Base-by-base conservation (phyloP, 1,284 basidiomycete species). In the Garcileccinum viscosum region DNA sequence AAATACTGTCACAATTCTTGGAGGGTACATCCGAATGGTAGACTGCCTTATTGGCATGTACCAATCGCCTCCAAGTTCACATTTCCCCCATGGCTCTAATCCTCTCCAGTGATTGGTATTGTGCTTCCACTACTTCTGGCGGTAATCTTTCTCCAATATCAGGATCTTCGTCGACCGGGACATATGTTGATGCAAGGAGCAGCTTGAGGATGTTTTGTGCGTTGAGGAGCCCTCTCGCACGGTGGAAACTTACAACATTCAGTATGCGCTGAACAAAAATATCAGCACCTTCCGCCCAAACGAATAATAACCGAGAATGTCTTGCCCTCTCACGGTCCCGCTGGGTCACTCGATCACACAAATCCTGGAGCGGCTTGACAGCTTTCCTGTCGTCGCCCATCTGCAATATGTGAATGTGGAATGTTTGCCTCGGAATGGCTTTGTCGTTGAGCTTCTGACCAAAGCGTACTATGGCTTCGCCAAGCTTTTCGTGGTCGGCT, bases 141-240 rank as follows among this genome's bases (percentile, higher is more conserved):
- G 75, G 56, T 1, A 58, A 40, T 56, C 75, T 71, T 50, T 75
- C 70, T 1, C 65, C 33, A 5, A 73, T 5, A 58, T 70, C 66
- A n/a, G 77, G 77, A 38, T 79, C 75, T 19, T 77, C 75, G 22
- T 74, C 73, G 5, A 44, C 5, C 1, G 75, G 67, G 15, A 76
- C 53, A 8, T 69, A 2, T 22, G 73, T 76, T 32, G 75, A 74
- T 4, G 67, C 67, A 24, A 78, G 71, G 27, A 76, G 73, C 5
- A 78, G 69, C 44, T 70, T 77, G 65, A 64, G n/a, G 3, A 78
- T 74, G 24, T 61, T 66, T 19, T 79, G 62, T 14, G 75, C 69
- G 4, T 72, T 71, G 14, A 77, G 70, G 22, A 63, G 68, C 35
- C 77, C 77, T 58, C 75, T 75, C 42, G 68, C 75, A 24, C 75